Evolutionary conservation across 2,329 filamentous ascomycete genomes (phyloP).

Genomic region (Clonostachys rosea): DNA sequence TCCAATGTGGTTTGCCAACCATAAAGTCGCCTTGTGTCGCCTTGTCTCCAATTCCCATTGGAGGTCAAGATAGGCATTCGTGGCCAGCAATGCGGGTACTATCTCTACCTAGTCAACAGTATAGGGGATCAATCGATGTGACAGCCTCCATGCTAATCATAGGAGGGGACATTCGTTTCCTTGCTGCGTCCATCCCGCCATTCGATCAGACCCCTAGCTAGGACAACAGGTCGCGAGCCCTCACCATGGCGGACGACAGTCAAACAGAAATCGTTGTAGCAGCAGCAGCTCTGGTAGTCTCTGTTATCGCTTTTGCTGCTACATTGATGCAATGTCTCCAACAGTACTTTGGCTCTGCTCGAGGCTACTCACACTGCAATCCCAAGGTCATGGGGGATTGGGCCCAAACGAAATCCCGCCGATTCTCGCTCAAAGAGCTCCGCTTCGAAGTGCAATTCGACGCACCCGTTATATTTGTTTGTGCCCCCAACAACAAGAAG

Average conservation of each 20-base stretch:
- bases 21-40: too few species aligned
- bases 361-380: slow-evolving; percentile 43
- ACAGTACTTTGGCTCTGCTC: slow-evolving; percentile 43
- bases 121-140: too few species aligned
- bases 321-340: slow-evolving; percentile 42
- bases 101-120: too few species aligned
- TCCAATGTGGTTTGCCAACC: neutral
- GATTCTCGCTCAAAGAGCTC: slow-evolving; percentile 34
- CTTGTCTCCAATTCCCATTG: too few species aligned
- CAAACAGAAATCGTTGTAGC: slow-evolving; percentile 30
- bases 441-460: slow-evolving; percentile 45
- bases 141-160: too few species aligned
- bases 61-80: too few species aligned
- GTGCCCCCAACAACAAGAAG: slow-evolving; percentile 28
- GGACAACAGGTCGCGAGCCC: too few species aligned
- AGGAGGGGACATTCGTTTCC: too few species aligned
- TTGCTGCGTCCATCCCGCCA: too few species aligned
- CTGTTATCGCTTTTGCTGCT: slow-evolving; percentile 37
- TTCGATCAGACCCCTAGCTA: too few species aligned
- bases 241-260: neutral
- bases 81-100: too few species aligned
- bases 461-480: slow-evolving; percentile 45
- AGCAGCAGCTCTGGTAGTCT: slow-evolving; percentile 38
- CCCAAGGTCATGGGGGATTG: slow-evolving; percentile 42
- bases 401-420: slow-evolving; percentile 31